These are phyloP conservation scores for Microdochium trichocladiopsis DNA, from an alignment of 2,329 filamentous ascomycete species.

Conservation along the genomic window DNA sequence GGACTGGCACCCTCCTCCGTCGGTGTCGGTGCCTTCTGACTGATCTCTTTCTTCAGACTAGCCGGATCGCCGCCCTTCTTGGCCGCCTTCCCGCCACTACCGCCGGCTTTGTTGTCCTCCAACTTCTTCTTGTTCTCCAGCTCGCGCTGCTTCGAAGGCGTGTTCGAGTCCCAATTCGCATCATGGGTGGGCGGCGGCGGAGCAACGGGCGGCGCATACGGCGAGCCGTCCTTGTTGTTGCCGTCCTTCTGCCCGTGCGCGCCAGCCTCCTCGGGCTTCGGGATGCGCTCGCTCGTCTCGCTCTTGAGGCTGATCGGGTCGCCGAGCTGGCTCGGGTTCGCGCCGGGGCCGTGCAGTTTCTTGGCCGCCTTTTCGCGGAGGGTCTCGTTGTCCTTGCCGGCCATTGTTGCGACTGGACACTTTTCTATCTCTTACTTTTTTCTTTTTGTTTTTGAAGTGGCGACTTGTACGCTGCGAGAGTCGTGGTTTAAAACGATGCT, in stretches of 20 bases:
- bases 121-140: background rate
- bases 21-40: conserved; percentile 7
- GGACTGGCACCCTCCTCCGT: conserved; percentile 10
- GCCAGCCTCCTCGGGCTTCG: conserved; percentile 16
- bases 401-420: background rate
- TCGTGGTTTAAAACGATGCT: no score
- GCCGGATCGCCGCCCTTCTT: conserved; percentile 14
- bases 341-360: conserved; percentile 18
- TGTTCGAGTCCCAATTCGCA: background rate
- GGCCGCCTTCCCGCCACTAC: conserved; percentile 7
- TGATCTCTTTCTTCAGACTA: conserved; percentile 13
- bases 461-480: no score
- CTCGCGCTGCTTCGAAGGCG: background rate
- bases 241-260: background rate
- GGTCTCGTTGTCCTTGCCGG: conserved; percentile 7
- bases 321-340: conserved; percentile 28
- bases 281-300: conserved; percentile 22
- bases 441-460: no score
- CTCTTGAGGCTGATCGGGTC: conserved; percentile 31
- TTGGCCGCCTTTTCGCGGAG: conserved; percentile 19
- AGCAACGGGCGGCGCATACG: background rate
- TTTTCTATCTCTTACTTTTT: no score
- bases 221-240: background rate
- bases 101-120: background rate
- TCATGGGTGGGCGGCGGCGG: background rate